Evolutionary conservation across 2,329 filamentous ascomycete genomes (phyloP), one percentile per base, ranked within the genome.

Genomic region (Conoideocrella luteorostrata): DNA sequence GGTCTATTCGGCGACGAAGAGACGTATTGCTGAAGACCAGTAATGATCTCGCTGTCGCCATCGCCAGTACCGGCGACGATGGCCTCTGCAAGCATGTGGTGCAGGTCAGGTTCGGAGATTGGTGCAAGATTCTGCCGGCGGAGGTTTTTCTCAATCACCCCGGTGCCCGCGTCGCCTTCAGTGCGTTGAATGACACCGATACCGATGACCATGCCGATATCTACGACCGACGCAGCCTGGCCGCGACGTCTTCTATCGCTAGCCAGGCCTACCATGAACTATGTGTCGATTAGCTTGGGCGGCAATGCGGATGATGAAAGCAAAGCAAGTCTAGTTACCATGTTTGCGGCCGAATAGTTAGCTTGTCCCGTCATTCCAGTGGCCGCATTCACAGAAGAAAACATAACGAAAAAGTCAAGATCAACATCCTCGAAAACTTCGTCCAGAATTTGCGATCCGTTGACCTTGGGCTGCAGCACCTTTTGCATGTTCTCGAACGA

Each of bases 391-490:
- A 64, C 46, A 0, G 69, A 72, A 1, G 62, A 66, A 33, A 70
- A 63, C 20, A 66, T 49, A 11, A 72, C 52, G 50, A 72, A 69
- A 42, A 68, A 69, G 37, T 68, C 65, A 0, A 68, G 56, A n/a
- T 53, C 39, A 0, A 40, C 37, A 2, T 58, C 49, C 7, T 44
- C 26, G 39, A 67, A 64, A 0, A 63, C 38, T 2, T 59, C 51
- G 7, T 68, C 56, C 1, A 68, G 53, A 22, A 57, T 42, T 4
- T 49, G 41, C 3, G 51, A 57, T 1, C 69, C 68, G 1, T 61
- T 44, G 2, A 70, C 60, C 51, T 70, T 71, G 2, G 68, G 68
- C 0, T 49, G 44, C 0, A 63, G 47, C 0, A 57, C 56, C 9
- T 53, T 48, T 1, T 54, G 42, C 21, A 67, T 49, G 3, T 56